phyloP scores from a whole-genome alignment of 495 filamentous ascomycete species.

The Aspergillus affinis region DNA sequence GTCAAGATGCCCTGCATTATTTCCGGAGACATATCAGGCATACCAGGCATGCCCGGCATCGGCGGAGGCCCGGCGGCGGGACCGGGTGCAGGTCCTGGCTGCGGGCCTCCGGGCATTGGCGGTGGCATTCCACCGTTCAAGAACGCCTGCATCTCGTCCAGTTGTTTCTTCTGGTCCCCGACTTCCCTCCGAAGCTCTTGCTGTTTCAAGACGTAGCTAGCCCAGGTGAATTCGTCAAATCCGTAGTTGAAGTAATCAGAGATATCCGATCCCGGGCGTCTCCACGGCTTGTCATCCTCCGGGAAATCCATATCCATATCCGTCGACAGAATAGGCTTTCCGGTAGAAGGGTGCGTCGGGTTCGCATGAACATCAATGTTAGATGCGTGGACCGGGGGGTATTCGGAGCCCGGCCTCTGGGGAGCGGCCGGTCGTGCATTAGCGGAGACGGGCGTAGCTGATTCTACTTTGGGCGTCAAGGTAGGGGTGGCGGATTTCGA shows the following conservation, averaged over 20 bases:
- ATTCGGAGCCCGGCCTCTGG: slow-evolving; percentile 55
- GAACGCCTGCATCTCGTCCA: slow-evolving; percentile 87
- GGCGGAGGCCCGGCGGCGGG: slow-evolving; percentile 42
- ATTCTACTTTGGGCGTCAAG: slow-evolving; percentile 44
- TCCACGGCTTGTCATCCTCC: slow-evolving; percentile 86
- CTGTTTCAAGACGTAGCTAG: slow-evolving; percentile 89
- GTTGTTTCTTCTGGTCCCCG: slow-evolving; percentile 75
- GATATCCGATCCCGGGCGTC: slow-evolving; percentile 90
- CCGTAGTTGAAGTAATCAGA: slow-evolving; percentile 99
- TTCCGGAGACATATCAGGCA: slow-evolving; percentile 70
- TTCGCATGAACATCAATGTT: slow-evolving; percentile 83
- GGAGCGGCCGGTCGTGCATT: slow-evolving; percentile 39
- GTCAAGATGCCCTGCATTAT: slow-evolving; percentile 80
- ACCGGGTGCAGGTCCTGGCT: slow-evolving; percentile 34
- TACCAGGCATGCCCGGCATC: slow-evolving; percentile 67
- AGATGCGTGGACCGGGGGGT: slow-evolving; percentile 68
- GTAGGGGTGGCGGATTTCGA: slow-evolving; percentile 35
- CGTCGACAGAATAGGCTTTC: slow-evolving; percentile 70
- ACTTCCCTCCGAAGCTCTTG: slow-evolving; percentile 71
- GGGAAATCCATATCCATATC: slow-evolving; percentile 81
- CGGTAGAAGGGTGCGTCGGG: slow-evolving; percentile 69
- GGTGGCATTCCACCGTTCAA: slow-evolving; percentile 61
- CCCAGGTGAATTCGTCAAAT: slow-evolving; percentile 99
- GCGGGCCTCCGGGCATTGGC: slow-evolving; percentile 64
- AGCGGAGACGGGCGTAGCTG: slow-evolving; percentile 40